These are phyloP conservation scores for Allomyces macrogynus DNA, from an alignment of 192 early-diverging fungal species.

Conservation along the genomic window DNA sequence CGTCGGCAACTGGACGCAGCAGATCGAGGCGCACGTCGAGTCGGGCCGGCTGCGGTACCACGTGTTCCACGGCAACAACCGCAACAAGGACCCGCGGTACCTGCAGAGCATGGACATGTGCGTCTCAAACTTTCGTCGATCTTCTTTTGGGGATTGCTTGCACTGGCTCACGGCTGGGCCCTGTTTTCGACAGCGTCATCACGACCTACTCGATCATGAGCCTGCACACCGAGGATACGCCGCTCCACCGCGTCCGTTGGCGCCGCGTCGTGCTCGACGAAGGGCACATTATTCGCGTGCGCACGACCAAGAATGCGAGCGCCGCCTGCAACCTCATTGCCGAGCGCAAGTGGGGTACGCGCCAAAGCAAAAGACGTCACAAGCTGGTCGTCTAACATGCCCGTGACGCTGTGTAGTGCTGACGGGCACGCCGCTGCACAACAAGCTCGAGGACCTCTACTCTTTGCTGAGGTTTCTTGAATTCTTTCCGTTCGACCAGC, in stretches of 20 bases:
- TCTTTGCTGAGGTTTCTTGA: not conserved
- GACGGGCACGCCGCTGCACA: not conserved
- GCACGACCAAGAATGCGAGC: not conserved
- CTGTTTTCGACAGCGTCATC: not conserved
- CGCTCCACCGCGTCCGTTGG: not conserved
- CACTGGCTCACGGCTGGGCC: too few relatives aligned
- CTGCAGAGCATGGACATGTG: not conserved
- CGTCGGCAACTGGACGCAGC: conserved; percentile 1
- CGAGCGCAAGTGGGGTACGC: not conserved
- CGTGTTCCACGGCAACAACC: conserved; percentile 2
- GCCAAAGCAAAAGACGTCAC: too few relatives aligned
- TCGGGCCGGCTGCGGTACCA: not conserved
- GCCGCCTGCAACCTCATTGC: not conserved
- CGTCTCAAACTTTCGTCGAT: too few relatives aligned
- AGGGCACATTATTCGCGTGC: not conserved
- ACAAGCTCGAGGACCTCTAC: conserved; percentile 3
- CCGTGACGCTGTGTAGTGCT: too few relatives aligned
- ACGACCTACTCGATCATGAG: not conserved
- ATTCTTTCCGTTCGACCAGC: not conserved
- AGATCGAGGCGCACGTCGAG: conserved; percentile 1
- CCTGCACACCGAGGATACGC: not conserved
- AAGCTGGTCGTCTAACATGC: too few relatives aligned
- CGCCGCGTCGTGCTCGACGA: conserved; percentile 5
- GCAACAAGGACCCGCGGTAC: not conserved
- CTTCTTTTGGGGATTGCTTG: too few relatives aligned